These are phyloP conservation scores for Rosa multiflora DNA, from an alignment of 306 rosid species.

Conservation along the genomic window DNA sequence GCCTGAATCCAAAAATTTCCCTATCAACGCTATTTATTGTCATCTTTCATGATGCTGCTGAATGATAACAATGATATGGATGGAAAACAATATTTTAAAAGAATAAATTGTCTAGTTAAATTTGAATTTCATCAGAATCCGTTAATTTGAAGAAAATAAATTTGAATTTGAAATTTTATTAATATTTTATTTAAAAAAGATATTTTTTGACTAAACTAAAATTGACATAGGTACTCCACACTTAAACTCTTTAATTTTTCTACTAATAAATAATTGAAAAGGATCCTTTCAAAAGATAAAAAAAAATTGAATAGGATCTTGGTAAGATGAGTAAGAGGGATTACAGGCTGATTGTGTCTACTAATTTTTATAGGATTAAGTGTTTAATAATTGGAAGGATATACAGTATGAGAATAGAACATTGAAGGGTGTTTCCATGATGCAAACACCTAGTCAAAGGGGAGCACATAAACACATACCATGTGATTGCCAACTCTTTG, in stretches of 20 bases:
- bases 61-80: not conserved
- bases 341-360: not conserved
- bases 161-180: too few species aligned
- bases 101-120: not conserved
- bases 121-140: not conserved
- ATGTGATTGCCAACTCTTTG: slow-evolving; percentile 75
- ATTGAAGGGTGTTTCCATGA: slow-evolving; percentile 55
- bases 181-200: too few species aligned
- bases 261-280: not conserved
- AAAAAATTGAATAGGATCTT: not conserved
- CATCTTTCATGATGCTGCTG: not conserved
- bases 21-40: slow-evolving; percentile 3
- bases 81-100: not conserved
- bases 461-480: slow-evolving; percentile 61
- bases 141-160: too few species aligned
- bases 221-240: too few species aligned
- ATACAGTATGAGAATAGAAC: slow-evolving; percentile 25
- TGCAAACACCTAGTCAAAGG: slow-evolving; percentile 47
- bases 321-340: not conserved
- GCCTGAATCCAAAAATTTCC: not conserved
- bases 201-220: too few species aligned
- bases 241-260: not conserved
- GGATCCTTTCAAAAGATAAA: not conserved
- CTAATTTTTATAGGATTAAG: slow-evolving; percentile 13
- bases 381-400: slow-evolving; percentile 18